Conservation (phyloP, 352 stramenopile species). For the Phytopythium helicoides region DNA sequence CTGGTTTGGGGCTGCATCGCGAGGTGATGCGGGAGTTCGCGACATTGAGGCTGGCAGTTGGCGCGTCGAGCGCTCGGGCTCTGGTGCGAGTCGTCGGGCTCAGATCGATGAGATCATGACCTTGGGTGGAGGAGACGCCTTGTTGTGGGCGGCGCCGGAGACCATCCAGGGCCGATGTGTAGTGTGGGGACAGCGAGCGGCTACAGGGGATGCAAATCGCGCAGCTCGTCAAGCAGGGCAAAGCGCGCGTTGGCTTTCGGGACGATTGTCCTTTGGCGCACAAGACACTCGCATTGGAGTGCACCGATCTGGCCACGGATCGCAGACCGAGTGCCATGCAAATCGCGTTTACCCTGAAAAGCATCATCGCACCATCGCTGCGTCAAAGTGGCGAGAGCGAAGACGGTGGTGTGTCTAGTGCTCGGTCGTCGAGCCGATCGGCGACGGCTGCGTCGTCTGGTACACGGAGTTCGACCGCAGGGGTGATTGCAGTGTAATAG, state of each 20-base stretch:
- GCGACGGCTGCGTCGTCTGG: too few species aligned
- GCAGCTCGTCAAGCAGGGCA: conserved; percentile 52
- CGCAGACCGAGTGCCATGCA: conserved; percentile 63
- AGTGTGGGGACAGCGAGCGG: conserved; percentile 42
- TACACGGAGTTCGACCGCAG: too few species aligned
- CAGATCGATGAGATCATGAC: conserved; percentile 74
- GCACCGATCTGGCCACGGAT: conserved; percentile 65
- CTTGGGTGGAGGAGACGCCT: conserved; percentile 74
- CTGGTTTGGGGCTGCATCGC: too few species aligned
- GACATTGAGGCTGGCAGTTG: conserved; percentile 51
- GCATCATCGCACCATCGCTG: conserved; percentile 59
- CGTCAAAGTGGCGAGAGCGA: not conserved
- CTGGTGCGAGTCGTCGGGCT: conserved; percentile 78
- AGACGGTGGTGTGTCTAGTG: not conserved
- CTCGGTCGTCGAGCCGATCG: not conserved
- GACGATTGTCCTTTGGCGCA: conserved; percentile 59
- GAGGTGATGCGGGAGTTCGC: too few species aligned
- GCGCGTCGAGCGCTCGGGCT: conserved; percentile 83
- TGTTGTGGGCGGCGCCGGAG: conserved; percentile 85
- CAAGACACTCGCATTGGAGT: conserved; percentile 47
- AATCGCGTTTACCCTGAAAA: conserved; percentile 70
- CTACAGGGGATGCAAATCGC: conserved; percentile 73
- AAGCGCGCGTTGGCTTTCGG: conserved; percentile 48
- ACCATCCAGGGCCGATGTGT: conserved; percentile 89
- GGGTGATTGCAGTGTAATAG: too few species aligned